phyloP scores from a whole-genome alignment of 805 yeast species.

The Starmerella stigmatis region DNA sequence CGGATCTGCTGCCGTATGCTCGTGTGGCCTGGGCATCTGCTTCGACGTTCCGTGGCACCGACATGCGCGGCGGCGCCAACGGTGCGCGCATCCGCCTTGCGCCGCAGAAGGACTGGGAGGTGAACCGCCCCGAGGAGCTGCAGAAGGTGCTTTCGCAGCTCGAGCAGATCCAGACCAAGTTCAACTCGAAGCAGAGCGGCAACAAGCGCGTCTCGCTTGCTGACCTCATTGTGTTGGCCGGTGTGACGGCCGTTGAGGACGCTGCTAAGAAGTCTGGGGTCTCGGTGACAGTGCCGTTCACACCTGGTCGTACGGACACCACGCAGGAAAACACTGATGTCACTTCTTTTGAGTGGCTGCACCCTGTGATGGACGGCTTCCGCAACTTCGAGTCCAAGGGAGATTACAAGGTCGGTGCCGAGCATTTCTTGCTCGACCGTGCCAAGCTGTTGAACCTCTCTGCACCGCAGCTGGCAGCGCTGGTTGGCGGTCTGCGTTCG shows the following conservation, averaged over 20 bases:
- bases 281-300: constrained; percentile 18
- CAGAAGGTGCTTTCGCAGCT: constrained; percentile 11
- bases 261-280: constrained; percentile 17
- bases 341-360: constrained; percentile 18
- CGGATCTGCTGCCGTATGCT: constrained; percentile 15
- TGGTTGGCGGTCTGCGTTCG: constrained; percentile 21
- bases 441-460: constrained; percentile 18
- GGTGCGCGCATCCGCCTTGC: constrained; percentile 20
- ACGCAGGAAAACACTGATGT: constrained; percentile 16
- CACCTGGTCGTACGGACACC: constrained; percentile 21
- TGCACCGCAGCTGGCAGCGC: constrained; percentile 20
- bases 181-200: constrained; percentile 10
- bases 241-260: constrained; percentile 18
- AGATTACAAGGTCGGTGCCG: constrained; percentile 14
- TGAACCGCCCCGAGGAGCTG: constrained; percentile 21
- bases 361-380: constrained; percentile 22
- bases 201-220: constrained; percentile 17
- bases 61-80: constrained; percentile 22
- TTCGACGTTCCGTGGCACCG: constrained; percentile 18
- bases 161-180: constrained; percentile 9
- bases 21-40: constrained; percentile 23
- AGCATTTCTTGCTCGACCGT: constrained; percentile 19
- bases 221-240: constrained; percentile 20
- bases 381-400: constrained; percentile 19
- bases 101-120: constrained; percentile 22